Base-by-base conservation (phyloP, 768 basidiomycete genomes). In the Leucosporidium creatinivorum region DNA sequence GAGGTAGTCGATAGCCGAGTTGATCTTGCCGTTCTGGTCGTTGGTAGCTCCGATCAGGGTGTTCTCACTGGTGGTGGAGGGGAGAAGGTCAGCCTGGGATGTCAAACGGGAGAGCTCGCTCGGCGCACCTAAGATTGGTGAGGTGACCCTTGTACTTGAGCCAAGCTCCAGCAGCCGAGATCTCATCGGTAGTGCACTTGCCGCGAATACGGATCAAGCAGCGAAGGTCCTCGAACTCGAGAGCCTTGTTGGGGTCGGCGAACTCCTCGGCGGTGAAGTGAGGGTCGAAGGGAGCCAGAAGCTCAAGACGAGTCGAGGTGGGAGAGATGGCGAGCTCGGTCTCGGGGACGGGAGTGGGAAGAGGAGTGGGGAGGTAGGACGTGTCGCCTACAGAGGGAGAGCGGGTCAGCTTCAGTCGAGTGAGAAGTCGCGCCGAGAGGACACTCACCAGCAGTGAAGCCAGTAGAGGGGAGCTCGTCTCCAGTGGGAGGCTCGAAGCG, bases 121-220 rank as follows among this genome's bases (percentile, higher is more conserved):
- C 4, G 13, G 64, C 70, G 48, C 36, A 72, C 70, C 67, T 67
- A 9, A 73, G 51, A 68, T 73, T 73, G 25, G 68, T 62, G 0
- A 71, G 61, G 55, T 73, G 70, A 39, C 80, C 96, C 78, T 98
- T 98, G 82, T 94, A 99, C 81, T 97, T 97, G 72, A 99, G 80
- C 96, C 96, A 99, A 44, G 93, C 91, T 3, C 96, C 96, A 39
- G 96, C 96, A 49, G 96, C 96, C 44, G 90, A 93, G 65, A 98
- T 99, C 77, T 98, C 96, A 76, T 99, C 96, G 23, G 96, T 99
- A 18, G 96, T 99, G 78, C 96, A 99, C 80, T 99, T 98, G n/a
- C 96, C 96, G 71, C 89, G 82, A 10, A 98, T 91, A 36, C 92
- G 81, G 84, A 98, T 85, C 59, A 99, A 78, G 61, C 94, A 89